Evolutionary conservation across 768 basidiomycete genomes (phyloP).

Genomic region (Hortiboletus flavorubellus): DNA sequence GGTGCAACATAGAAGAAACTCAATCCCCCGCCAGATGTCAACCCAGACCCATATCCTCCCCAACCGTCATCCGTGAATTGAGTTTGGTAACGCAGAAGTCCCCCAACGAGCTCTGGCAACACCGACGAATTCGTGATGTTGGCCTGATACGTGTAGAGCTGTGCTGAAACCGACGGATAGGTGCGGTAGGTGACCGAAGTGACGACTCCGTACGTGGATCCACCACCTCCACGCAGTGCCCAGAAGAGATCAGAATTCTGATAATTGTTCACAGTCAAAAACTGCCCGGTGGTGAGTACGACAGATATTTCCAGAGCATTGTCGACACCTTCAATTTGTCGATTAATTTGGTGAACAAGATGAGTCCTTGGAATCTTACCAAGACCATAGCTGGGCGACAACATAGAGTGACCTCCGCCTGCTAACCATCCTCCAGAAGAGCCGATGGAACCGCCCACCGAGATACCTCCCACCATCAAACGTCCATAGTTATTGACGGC

Average conservation of each 20-base stretch:
- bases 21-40: not conserved
- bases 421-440: slow-evolving; percentile 49
- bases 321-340: slow-evolving; percentile 38
- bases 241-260: slow-evolving; percentile 50
- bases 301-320: slow-evolving; percentile 45
- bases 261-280: slow-evolving; percentile 38
- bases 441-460: slow-evolving; percentile 40
- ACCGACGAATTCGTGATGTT: slow-evolving; percentile 32
- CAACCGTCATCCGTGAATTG: slow-evolving; percentile 41
- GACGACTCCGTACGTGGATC: slow-evolving; percentile 47
- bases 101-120: slow-evolving; percentile 33
- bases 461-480: slow-evolving; percentile 44
- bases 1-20: slow-evolving; percentile 28
- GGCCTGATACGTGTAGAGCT: slow-evolving; percentile 27
- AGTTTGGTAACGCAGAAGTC: slow-evolving; percentile 25
- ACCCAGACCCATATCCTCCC: slow-evolving; percentile 35
- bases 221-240: slow-evolving; percentile 53
- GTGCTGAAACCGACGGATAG: slow-evolving; percentile 37
- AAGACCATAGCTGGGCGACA: slow-evolving; percentile 42
- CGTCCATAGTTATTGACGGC: slow-evolving; percentile 37
- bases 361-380: slow-evolving; percentile 23
- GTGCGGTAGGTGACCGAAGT: slow-evolving; percentile 47
- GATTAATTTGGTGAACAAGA: not conserved
- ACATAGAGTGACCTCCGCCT: slow-evolving; percentile 47
- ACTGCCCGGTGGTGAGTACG: slow-evolving; percentile 42